Evolutionary conservation across 352 stramenopile species (phyloP).

Genomic region (Aphanomyces stellatus): DNA sequence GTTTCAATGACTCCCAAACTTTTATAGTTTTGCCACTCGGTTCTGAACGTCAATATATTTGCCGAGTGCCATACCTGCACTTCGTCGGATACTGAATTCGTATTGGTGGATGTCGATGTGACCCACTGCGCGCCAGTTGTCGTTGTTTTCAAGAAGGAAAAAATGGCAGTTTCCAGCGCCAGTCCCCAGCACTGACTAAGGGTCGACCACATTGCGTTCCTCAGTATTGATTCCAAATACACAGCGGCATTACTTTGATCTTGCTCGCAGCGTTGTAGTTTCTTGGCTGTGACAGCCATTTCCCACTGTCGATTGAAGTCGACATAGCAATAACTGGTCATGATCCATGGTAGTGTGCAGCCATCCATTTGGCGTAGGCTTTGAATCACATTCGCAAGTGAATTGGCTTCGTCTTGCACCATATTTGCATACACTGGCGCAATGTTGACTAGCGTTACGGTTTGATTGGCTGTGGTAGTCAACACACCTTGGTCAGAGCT

Average conservation of each 20-base stretch:
- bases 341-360: neutral
- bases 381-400: neutral
- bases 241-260: slow-evolving; percentile 2
- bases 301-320: neutral
- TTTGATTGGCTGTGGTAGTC: neutral
- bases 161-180: neutral
- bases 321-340: neutral
- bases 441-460: neutral
- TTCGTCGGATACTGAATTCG: slow-evolving; percentile 1
- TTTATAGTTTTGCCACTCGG: slow-evolving; percentile 16
- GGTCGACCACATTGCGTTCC: neutral
- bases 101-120: neutral
- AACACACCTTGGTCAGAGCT: neutral
- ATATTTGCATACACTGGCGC: neutral
- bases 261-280: neutral
- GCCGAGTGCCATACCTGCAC: neutral
- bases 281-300: neutral
- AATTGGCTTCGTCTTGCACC: neutral
- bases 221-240: slow-evolving; percentile 9
- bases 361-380: neutral
- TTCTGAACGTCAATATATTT: neutral
- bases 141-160: neutral
- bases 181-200: neutral
- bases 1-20: neutral
- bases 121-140: neutral